A percentile compares a stretch with the other conserved stretches of the same genome.
phyloP scores from a whole-genome alignment of 352 stramenopile genomes.

The Phytopythium boreale region DNA sequence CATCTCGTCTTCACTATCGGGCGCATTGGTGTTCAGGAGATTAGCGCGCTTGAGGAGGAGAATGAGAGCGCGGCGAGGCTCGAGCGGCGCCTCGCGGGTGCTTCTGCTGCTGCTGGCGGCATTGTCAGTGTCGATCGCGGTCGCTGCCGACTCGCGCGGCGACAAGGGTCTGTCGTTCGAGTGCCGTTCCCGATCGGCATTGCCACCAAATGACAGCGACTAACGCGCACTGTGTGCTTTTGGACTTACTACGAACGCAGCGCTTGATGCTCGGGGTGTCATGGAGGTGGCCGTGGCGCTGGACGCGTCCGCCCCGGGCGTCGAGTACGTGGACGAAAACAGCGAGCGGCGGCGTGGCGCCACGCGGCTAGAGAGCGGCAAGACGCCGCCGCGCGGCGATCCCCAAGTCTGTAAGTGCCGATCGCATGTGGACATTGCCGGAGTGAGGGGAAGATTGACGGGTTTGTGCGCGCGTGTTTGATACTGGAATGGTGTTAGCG shows the following conservation, averaged over 20 bases:
- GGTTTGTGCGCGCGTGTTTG: neutral
- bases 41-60: neutral
- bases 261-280: neutral
- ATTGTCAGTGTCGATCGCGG: neutral
- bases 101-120: neutral
- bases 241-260: neutral
- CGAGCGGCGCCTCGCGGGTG: neutral
- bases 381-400: conserved; percentile 7
- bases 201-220: neutral
- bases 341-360: conserved; percentile 7
- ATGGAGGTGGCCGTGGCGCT: conserved; percentile 20
- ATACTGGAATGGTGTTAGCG: conserved; percentile 22
- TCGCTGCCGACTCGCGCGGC: neutral
- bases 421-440: neutral
- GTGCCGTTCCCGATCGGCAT: neutral
- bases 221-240: neutral
- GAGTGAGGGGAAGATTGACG: neutral
- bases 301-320: conserved; percentile 3
- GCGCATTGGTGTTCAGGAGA: neutral
- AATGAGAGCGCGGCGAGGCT: neutral
- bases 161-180: neutral
- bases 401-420: conserved; percentile 32
- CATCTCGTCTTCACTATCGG: neutral
- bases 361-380: neutral
- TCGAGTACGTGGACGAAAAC: conserved; percentile 12